These are phyloP conservation scores for Glomus cerebriforme DNA, from an alignment of 192 early-diverging fungal genomes.

Conservation along the genomic window DNA sequence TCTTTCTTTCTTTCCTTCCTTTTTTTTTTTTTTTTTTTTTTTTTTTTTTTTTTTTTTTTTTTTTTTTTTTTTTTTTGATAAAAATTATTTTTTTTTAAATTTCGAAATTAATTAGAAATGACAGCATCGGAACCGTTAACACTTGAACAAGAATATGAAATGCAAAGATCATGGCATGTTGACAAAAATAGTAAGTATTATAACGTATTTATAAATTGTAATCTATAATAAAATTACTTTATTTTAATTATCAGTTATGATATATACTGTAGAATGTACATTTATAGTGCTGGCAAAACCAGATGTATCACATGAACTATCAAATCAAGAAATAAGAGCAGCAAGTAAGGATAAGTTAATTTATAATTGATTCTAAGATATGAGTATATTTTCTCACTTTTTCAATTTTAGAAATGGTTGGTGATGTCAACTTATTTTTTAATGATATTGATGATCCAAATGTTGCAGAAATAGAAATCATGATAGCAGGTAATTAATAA, in stretches of 20 bases:
- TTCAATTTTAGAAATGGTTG: conserved; percentile 71
- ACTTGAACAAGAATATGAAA: conserved; percentile 91
- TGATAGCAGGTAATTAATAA: conserved; percentile 80
- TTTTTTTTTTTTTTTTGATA: too few relatives aligned
- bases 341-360: conserved; percentile 12
- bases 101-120: conserved; percentile 62
- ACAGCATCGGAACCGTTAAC: conserved; percentile 94
- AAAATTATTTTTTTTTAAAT: background rate
- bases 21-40: too few relatives aligned
- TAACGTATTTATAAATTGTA: conserved; percentile 6
- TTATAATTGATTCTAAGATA: conserved; percentile 36
- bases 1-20: background rate
- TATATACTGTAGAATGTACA: conserved; percentile 74
- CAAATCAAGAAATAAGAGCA: conserved; percentile 38
- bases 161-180: conserved; percentile 87
- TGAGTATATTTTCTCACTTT: conserved; percentile 33
- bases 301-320: conserved; percentile 26
- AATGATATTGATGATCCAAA: conserved; percentile 75
- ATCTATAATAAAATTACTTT: too few relatives aligned
- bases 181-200: conserved; percentile 72
- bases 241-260: too few relatives aligned
- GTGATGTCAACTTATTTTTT: conserved; percentile 94
- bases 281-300: conserved; percentile 63
- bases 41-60: too few relatives aligned
- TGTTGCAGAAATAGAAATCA: conserved; percentile 88